These are phyloP conservation scores for Neurospora sp. DNA, from an alignment of 495 filamentous ascomycete species.

Conservation along the genomic window DNA sequence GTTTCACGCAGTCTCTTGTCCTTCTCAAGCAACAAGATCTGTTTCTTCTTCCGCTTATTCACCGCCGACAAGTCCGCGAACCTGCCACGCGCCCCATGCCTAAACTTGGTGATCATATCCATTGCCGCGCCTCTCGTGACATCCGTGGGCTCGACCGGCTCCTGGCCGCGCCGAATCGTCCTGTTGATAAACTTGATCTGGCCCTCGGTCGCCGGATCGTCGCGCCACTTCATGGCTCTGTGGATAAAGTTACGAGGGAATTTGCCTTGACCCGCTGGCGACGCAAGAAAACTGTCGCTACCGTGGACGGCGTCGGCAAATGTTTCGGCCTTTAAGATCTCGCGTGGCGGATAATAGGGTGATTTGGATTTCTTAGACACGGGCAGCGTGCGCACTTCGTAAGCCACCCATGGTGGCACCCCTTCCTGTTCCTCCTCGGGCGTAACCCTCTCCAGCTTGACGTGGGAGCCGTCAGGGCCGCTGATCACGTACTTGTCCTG, in stretches of 20 bases:
- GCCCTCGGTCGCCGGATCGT: constrained; percentile 48
- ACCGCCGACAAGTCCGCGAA: constrained; percentile 45
- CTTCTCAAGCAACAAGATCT: constrained; percentile 31
- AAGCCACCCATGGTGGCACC: constrained; percentile 17
- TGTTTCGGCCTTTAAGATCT: constrained; percentile 47
- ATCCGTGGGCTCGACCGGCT: constrained; percentile 41
- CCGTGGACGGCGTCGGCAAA: constrained; percentile 68
- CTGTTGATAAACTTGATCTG: constrained; percentile 70
- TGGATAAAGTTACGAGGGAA: constrained; percentile 52
- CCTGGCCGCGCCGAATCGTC: constrained; percentile 37
- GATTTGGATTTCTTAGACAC: constrained; percentile 26
- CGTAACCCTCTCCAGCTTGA: constrained; percentile 49
- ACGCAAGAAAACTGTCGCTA: constrained; percentile 41
- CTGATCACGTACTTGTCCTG: constrained; percentile 56
- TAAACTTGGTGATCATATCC: constrained; percentile 90
- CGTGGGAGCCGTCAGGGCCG: constrained; percentile 40
- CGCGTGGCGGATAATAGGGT: constrained; percentile 54
- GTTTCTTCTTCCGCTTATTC: constrained; percentile 35
- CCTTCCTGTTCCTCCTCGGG: constrained; percentile 6
- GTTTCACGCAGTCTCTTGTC: constrained; percentile 35
- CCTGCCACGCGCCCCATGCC: constrained; percentile 65
- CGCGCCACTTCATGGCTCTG: constrained; percentile 56
- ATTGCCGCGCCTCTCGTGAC: constrained; percentile 73
- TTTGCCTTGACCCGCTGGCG: constrained; percentile 22
- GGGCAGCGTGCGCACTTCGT: constrained; percentile 30